Base-by-base conservation (phyloP, 2,329 filamentous ascomycete genomes). In the Penicillium sp. region DNA sequence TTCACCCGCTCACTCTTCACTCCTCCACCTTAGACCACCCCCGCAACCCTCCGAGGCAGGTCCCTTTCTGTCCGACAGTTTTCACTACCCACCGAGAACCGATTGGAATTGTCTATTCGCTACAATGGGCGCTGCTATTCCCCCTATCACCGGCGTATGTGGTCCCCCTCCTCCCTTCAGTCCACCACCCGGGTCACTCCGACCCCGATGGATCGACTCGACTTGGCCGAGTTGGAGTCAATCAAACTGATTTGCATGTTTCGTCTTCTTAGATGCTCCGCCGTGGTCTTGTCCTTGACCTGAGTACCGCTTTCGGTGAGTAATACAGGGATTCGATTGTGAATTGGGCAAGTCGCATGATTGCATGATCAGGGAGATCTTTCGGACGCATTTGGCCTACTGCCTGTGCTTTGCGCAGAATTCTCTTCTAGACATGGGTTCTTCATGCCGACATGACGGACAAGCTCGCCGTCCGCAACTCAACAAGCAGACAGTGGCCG, bases 261-360 rank as follows among this genome's bases (percentile, higher is more conserved):
- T 18, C 56, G 53, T 62, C 29, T 32, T 11, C 11, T 8, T 5
- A 84, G 81, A 84, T 83, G 78, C 79, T 85, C 72, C 79, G 80
- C 68, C 76, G 79, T 67, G 76, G 75, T 65, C 73, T 85, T 51
- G 81, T 86, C 60, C 75, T 85, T 60, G 82, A 86, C 70, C 73
- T 86, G 62, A 81, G 79, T 63, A 80, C 83, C 65, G 79, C 81
- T 57, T 72, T 82, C 63, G 83, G 82, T 83, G 74, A 69, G 81
- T 75, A 27, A 48, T 46, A 45, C 38, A 45, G 33, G 29, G 9
- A 6, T 25, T 38, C 3, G 3, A 32, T 25, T 39, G 27, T 7
- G 32, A 46, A 33, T 25, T 46, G 13, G 35, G 38, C 43, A 41
- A 33, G 39, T 56, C 51, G 53, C 53, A 57, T 54, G 57, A 58